Base-by-base conservation (phyloP, 768 basidiomycete genomes). In the Kwoniella pini region DNA sequence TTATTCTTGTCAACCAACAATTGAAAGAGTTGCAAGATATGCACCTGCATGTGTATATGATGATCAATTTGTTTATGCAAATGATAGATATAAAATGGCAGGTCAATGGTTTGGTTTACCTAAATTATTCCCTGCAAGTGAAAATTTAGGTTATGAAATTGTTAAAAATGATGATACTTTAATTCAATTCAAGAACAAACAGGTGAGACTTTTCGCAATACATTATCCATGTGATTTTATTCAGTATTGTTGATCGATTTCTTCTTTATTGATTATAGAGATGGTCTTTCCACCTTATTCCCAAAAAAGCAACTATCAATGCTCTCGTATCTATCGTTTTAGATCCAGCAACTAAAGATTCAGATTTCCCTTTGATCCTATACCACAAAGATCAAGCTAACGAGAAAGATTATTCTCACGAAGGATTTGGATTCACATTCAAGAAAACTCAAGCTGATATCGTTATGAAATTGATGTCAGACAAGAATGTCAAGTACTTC, bases 121-220 rank as follows among this genome's bases (percentile, higher is more conserved):
- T 21, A 81, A 80, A 57, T 72, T 81, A 21, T 81, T 81, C 72
- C 75, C 69, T 12, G 68, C 63, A 48, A 78, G 75, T 49, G 63
- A 74, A 62, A 80, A 81, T 62, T 72, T 78, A 45, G 71, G 77
- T 13, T 80, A 80, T 60, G 73, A 80, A 67, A 75, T 81, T 38
- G 63, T 69, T 50, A 68, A 69, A 64, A 80, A 80, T 60, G 79
- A 81, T 46, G 76, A 72, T 13, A 78, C 56, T 52, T 77, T 67
- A 52, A 81, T 81, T 55, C 80, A 81, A 69, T 81, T 82, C 70
- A 81, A 80, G 74, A 80, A 81, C 65, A 80, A 81, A 65, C 80
- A 81, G 74, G 79, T 61, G 22, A 28, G 48, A 56, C n/a, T 43
- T 12, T 26, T 13, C 19, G n/a, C 40, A 50, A 24, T 33, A 22